Evolutionary conservation across 805 yeast genomes (phyloP), one percentile per base, ranked within the genome.

Genomic region (Nakazawaea anatomiae): DNA sequence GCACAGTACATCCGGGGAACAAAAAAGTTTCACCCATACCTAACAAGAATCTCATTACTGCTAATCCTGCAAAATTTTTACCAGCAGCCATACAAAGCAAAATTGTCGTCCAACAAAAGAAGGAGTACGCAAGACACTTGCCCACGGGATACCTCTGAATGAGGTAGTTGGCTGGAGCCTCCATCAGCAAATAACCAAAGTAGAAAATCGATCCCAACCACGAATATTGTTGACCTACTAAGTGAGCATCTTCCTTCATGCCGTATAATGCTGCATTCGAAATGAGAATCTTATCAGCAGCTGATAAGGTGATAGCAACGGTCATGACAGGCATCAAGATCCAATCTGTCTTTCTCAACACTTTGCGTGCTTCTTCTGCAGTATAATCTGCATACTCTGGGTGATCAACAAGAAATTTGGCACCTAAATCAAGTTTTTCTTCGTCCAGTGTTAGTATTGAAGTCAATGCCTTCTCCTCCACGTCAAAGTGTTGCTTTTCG

Each of bases 131-230:
- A 48, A 76, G 59, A 31, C 70, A 67, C 47, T 62, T 67, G 7
- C 73, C 71, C 8, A 74, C 57, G 25, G 75, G 74, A 27, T 67
- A 63, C 48, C 63, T 69, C 53, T 76, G 81, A 30, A 75, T 61
- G 31, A 74, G 61, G 44, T 64, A 69, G 41, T 71, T 61, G 42
- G 74, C 74, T 11, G 74, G 65, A 28, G 63, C 43, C 53, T 74
- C 76, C 8, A 77, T 79, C 5, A 70, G 62, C 8, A 72, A 60
- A 53, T 66, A 75, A 3, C 81, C 83, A 34, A 74, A 76, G 55
- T 75, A 77, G 52, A 77, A 75, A n/a, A 77, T 54, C 0, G 81
- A 71, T 12, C 83, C 77, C 14, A 74, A 61, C 80, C 83, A 75
- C 39, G 77, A 62, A 56, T 74, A 71, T 59, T 70, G 59, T 47